Base-by-base conservation (phyloP, 805 yeast species). In the Candida patagonica region DNA sequence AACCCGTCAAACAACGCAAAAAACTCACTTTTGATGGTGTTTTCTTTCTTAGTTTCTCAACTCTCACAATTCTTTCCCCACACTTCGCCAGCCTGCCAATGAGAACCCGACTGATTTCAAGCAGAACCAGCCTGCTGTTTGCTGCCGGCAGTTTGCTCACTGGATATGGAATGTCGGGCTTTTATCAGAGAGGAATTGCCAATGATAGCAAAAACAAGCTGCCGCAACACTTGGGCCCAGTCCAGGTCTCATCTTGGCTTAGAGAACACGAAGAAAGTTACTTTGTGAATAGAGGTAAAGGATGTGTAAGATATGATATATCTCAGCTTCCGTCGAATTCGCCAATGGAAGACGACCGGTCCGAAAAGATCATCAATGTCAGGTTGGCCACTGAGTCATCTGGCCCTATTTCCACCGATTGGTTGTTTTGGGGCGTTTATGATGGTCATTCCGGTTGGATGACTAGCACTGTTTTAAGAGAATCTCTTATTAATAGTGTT, bases 381-480 rank as follows among this genome's bases (percentile, higher is more conserved):
- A 76, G 74, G 44, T 67, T 74, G 21, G 49, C 54, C 13, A 44
- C 66, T 35, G 47, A 45, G n/a, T 56, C 71, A 48, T 16, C n/a
- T 5, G 24, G 16, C 4, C 19, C 16, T 6, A 49, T 53, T 17
- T 60, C 65, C n/a, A 61, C 61, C 19, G 96, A 89, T 59, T 80
- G 96, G 82, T 81, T 83, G 73, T 86, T 92, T 56, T 92, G 94
- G 74, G 95, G 97, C 4, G 76, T 92, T 0, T 89, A 80, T 57
- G 98, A 92, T 60, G 98, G 98, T 9, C 98, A 92, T 61, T 87
- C 95, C 2, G 98, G 98, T 17, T 87, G 94, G 78, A 83, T 84
- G 48, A 92, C 98, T 1, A 77, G 89, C 42, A 73, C 83, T n/a
- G 84, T 79, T 57, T 70, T 92, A 45, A 71, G 94, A 45, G 92